Evolutionary conservation across 139 green algal genomes (phyloP), one percentile per base, ranked within the genome.

Genomic region (Haematococcus lacustris): DNA sequence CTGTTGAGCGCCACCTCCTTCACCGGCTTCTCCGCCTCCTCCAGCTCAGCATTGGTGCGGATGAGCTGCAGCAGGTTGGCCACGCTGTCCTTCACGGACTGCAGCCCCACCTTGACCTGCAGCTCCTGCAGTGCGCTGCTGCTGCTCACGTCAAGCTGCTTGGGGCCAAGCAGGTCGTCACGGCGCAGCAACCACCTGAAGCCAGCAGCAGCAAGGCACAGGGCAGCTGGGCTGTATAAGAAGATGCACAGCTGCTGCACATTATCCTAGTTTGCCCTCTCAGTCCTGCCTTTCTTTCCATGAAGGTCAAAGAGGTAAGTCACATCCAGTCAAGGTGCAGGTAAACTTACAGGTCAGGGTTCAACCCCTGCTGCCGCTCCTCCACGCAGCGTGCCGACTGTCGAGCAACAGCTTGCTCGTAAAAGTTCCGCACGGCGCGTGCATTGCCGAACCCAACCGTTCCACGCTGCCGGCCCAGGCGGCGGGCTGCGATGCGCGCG

Each of bases 381-480:
- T n/a, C n/a, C n/a, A n/a, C n/a, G n/a, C n/a, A n/a, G n/a, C n/a
- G n/a, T n/a, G n/a, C n/a, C n/a, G n/a, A n/a, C n/a, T n/a, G n/a
- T n/a, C n/a, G n/a, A n/a, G n/a, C n/a, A n/a, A n/a, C n/a, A n/a
- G n/a, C n/a, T n/a, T n/a, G 64, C 75, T 85, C 79, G 38, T 74
- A 75, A 6, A 78, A 60, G 57, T 83, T 87, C 3, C 82, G 73
- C 35, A 82, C 78, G 1, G 78, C 78, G n/a, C 82, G 71, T 39
- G 82, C 82, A 62, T 87, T 87, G 70, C 82, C 82, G 65, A 87
- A 87, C 39, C 82, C 82, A 1, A 51, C 33, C 0, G 30, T 66
- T 39, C 78, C 81, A 3, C 82, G 75, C 62, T 79, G 70, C 3
- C 78, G 59, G 6, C 78, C 82, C 32, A 87, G 62, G 34, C 82